Evolutionary conservation across 2,329 filamentous ascomycete species (phyloP).

Genomic region (Fusarium dlaminii): DNA sequence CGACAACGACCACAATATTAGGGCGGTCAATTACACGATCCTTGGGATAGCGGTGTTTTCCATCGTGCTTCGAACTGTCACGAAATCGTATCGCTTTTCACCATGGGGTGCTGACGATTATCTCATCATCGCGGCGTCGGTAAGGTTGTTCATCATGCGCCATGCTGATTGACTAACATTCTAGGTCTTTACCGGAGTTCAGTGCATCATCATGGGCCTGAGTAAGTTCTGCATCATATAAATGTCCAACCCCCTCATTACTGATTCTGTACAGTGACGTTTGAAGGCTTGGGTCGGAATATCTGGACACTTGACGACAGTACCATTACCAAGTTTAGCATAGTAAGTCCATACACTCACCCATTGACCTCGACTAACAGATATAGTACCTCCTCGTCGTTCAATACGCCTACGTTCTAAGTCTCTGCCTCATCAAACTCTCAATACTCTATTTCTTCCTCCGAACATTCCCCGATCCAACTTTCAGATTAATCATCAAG

Average conservation of each 20-base stretch:
- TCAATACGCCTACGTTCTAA: background rate
- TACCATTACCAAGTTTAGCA: background rate
- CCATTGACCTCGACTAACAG: rapidly evolving
- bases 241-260: rapidly evolving
- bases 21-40: background rate
- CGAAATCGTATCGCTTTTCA: background rate
- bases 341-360: background rate
- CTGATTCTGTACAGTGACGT: background rate
- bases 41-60: background rate
- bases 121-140: background rate
- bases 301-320: background rate
- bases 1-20: background rate
- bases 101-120: slow-evolving; percentile 7
- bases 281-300: background rate
- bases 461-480: background rate
- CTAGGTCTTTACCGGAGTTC: background rate
- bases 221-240: background rate
- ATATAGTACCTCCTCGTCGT: background rate
- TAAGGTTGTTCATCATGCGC: rapidly evolving
- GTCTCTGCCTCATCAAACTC: background rate
- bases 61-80: background rate
- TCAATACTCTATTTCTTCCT: slow-evolving; percentile 9
- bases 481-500: background rate
- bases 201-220: background rate
- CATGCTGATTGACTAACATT: rapidly evolving